Conservation (phyloP, 352 stramenopile genomes). For the Phytophthora aleatoria region DNA sequence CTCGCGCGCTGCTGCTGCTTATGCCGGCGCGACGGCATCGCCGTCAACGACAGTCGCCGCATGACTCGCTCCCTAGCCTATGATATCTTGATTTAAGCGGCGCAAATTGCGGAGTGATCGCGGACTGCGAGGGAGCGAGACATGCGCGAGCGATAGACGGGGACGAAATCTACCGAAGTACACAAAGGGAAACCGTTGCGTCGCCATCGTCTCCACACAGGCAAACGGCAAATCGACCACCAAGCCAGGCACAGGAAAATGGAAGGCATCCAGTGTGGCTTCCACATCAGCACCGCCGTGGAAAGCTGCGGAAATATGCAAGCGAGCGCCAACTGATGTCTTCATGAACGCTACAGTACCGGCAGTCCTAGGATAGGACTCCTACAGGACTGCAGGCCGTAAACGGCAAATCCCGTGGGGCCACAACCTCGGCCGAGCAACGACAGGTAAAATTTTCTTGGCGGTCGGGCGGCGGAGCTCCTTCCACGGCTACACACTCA, state of each 20-base stretch:
- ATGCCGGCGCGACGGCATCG: constrained; percentile 35
- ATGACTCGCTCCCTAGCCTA: constrained; percentile 12
- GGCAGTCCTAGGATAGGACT: background rate
- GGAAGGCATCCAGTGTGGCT: constrained; percentile 13
- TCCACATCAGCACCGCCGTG: constrained; percentile 2
- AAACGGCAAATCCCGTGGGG: constrained; percentile 17
- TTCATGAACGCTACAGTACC: background rate
- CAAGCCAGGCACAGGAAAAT: background rate
- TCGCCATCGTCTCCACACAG: constrained; percentile 4
- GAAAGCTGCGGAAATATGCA: constrained; percentile 5
- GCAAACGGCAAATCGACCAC: background rate
- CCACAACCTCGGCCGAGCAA: constrained; percentile 1
- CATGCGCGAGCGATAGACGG: constrained; percentile 21
- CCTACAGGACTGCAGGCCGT: background rate
- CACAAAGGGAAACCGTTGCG: constrained; percentile 5
- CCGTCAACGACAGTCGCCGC: constrained; percentile 41
- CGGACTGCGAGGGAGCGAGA: constrained; percentile 4
- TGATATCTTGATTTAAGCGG: background rate
- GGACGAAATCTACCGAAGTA: constrained; percentile 10
- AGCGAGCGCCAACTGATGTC: background rate
- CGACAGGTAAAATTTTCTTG: background rate
- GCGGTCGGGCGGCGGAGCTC: too few species aligned
- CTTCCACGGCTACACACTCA: too few species aligned
- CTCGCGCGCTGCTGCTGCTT: constrained; percentile 31
- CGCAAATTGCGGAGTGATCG: constrained; percentile 38